These are phyloP conservation scores for Cyclotella cryptica DNA, from an alignment of 108 stramenopile genomes.

Conservation along the genomic window DNA sequence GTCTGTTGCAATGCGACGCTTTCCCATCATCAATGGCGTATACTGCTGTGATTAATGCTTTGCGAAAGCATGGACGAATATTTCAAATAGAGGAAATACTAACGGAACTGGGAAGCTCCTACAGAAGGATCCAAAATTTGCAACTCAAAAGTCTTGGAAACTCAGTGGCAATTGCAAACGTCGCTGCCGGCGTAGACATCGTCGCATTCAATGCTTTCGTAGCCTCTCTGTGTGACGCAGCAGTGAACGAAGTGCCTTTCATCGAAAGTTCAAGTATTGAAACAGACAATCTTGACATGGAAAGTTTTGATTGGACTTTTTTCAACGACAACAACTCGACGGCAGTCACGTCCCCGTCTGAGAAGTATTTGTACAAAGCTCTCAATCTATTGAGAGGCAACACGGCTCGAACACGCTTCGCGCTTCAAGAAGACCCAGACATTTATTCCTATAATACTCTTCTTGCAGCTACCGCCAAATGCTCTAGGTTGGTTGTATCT, in stretches of 20 bases:
- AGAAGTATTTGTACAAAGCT: constrained; percentile 49
- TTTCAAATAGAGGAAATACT: constrained; percentile 50
- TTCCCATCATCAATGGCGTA: constrained; percentile 59
- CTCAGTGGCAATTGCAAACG: not conserved
- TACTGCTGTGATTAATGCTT: constrained; percentile 53
- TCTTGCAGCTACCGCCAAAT: constrained; percentile 62
- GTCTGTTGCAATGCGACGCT: constrained; percentile 28
- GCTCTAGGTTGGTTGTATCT: constrained; percentile 51
- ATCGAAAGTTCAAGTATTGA: not conserved
- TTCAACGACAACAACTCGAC: constrained; percentile 28
- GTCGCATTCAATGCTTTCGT: constrained; percentile 81
- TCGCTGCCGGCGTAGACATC: constrained; percentile 28
- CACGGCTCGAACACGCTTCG: constrained; percentile 28
- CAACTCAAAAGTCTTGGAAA: constrained; percentile 6
- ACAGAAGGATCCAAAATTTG: constrained; percentile 18
- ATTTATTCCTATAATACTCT: constrained; percentile 62
- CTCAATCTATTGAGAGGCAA: constrained; percentile 42
- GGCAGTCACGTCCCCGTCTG: constrained; percentile 28
- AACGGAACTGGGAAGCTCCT: constrained; percentile 38
- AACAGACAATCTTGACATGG: constrained; percentile 2
- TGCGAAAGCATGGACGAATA: constrained; percentile 53
- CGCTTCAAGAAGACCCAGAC: constrained; percentile 50
- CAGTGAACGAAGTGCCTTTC: constrained; percentile 36
- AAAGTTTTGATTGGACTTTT: constrained; percentile 15
- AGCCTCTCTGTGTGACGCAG: constrained; percentile 68